These are phyloP conservation scores for Starmerella ratchasimensis DNA, from an alignment of 805 yeast genomes.

Conservation along the genomic window DNA sequence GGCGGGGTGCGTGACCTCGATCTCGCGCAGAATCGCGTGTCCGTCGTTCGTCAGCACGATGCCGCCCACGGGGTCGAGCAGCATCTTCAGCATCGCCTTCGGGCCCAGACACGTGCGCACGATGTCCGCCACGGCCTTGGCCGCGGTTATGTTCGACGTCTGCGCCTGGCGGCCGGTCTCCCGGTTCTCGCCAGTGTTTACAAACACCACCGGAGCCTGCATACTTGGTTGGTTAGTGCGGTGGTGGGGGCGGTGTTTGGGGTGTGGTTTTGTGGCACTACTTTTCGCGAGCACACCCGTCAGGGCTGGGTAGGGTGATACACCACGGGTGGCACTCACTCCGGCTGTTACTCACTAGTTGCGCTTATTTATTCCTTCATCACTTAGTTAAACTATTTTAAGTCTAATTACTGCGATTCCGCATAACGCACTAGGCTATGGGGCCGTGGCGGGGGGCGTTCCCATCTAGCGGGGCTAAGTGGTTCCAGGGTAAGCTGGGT, in stretches of 20 bases:
- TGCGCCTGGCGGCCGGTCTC: constrained; percentile 97
- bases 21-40: constrained; percentile 93
- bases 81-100: constrained; percentile 96
- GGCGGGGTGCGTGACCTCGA: constrained; percentile 92
- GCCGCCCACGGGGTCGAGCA: constrained; percentile 88
- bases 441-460: no score
- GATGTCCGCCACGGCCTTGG: constrained; percentile 97
- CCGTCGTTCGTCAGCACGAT: constrained; percentile 96
- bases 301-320: no score
- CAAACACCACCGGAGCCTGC: constrained; percentile 77
- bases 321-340: no score
- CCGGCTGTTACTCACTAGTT: no score
- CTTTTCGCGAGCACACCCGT: background rate
- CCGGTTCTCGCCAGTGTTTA: constrained; percentile 82
- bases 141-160: constrained; percentile 92
- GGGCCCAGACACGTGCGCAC: constrained; percentile 98
- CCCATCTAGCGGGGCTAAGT: no score
- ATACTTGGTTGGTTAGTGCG: constrained; percentile 24
- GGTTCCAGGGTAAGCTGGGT: no score
- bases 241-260: background rate
- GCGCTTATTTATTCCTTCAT: no score
- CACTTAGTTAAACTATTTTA: no score
- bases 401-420: no score
- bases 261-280: background rate
- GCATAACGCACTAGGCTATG: no score